These are phyloP conservation scores for Botrytis galanthina DNA, from an alignment of 2,329 filamentous ascomycete species.

Conservation along the genomic window DNA sequence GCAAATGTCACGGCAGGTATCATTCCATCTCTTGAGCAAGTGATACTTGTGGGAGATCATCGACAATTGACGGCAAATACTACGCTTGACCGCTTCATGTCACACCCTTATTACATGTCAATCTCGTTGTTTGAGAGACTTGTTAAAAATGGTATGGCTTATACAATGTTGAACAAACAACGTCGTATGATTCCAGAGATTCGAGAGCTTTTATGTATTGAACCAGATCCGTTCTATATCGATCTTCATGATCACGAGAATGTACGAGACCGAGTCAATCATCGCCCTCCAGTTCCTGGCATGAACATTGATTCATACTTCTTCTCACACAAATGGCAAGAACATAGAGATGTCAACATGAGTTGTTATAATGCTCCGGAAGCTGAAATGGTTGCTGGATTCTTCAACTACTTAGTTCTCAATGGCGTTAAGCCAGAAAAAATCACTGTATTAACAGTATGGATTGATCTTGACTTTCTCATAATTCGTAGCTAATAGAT, in stretches of 20 bases:
- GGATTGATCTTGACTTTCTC: background rate
- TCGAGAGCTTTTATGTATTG: constrained; percentile 50
- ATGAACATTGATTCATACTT: constrained; percentile 64
- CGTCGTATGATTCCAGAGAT: constrained; percentile 70
- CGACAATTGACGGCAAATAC: constrained; percentile 64
- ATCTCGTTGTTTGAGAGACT: constrained; percentile 69
- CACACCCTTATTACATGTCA: constrained; percentile 57
- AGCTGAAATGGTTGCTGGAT: constrained; percentile 70
- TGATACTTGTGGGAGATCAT: constrained; percentile 69
- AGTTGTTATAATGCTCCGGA: constrained; percentile 71
- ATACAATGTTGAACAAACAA: constrained; percentile 56
- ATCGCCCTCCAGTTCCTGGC: constrained; percentile 54
- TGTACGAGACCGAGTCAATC: constrained; percentile 50
- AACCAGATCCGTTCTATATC: constrained; percentile 55
- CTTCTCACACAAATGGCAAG: constrained; percentile 63
- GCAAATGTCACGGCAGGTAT: constrained; percentile 58
- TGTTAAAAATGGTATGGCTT: constrained; percentile 55
- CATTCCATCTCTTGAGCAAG: constrained; percentile 59
- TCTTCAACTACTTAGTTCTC: constrained; percentile 68
- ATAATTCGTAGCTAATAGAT: background rate
- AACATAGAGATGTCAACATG: constrained; percentile 59
- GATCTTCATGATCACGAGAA: constrained; percentile 56
- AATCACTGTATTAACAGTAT: constrained; percentile 71
- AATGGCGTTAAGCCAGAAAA: constrained; percentile 59
- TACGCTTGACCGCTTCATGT: constrained; percentile 52